Evolutionary conservation across 805 yeast genomes (phyloP).

Genomic region (Ogataea angusta): DNA sequence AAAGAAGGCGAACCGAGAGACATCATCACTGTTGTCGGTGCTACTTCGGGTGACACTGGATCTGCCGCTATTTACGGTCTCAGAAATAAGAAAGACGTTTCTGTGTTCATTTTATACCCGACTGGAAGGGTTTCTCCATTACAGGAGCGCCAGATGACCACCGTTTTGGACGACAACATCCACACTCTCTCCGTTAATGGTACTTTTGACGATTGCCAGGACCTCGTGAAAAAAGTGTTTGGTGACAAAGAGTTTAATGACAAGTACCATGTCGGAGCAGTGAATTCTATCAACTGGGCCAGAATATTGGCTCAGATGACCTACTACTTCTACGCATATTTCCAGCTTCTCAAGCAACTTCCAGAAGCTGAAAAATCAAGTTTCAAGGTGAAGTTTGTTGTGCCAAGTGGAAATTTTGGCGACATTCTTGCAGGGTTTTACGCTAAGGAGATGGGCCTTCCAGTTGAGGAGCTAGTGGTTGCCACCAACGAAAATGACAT

Average conservation of each 20-base stretch:
- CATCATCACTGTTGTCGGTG: slow-evolving; percentile 93
- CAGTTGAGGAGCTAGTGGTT: slow-evolving; percentile 78
- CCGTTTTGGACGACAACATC: slow-evolving; percentile 87
- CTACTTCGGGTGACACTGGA: slow-evolving; percentile 99
- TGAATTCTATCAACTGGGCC: slow-evolving; percentile 98
- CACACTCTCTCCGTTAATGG: slow-evolving; percentile 95
- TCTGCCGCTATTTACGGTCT: slow-evolving; percentile 98
- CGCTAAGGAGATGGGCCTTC: slow-evolving; percentile 94
- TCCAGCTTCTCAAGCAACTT: slow-evolving; percentile 52
- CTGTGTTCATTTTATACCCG: slow-evolving; percentile 94
- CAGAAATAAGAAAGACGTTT: slow-evolving; percentile 95
- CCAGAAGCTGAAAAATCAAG: slow-evolving; percentile 30
- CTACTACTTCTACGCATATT: slow-evolving; percentile 90
- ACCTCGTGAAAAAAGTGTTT: slow-evolving; percentile 87
- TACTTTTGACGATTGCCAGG: slow-evolving; percentile 98
- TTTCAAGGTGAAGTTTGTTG: slow-evolving; percentile 73
- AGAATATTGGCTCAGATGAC: slow-evolving; percentile 97
- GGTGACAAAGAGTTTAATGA: slow-evolving; percentile 86
- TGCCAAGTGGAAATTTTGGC: slow-evolving; percentile 98
- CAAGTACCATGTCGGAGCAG: slow-evolving; percentile 94
- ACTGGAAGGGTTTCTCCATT: slow-evolving; percentile 96
- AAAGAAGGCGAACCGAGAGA: slow-evolving; percentile 56
- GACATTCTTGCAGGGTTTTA: slow-evolving; percentile 96
- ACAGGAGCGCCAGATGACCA: slow-evolving; percentile 98
- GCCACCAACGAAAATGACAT: slow-evolving; percentile 97